Evolutionary conservation across 2,329 filamentous ascomycete genomes (phyloP).

Genomic region (Ophiostoma sp.): DNA sequence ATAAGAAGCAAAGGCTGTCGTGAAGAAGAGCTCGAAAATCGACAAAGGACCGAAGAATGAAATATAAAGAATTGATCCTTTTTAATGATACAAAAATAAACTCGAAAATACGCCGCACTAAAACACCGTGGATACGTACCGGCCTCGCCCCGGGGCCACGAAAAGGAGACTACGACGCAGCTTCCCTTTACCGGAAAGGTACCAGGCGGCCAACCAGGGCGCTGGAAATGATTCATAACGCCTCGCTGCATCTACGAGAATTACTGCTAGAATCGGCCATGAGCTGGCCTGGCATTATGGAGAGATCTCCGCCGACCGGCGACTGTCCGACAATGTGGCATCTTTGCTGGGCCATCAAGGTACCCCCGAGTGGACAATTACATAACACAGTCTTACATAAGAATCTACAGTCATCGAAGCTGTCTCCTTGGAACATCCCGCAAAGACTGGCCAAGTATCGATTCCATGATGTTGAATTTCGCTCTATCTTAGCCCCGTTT

Average conservation of each 20-base stretch:
- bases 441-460: no score
- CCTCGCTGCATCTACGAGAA: neutral
- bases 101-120: neutral
- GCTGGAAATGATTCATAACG: neutral
- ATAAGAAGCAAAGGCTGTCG: neutral
- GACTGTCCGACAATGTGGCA: neutral
- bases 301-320: neutral
- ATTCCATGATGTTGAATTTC: neutral
- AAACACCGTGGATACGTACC: neutral
- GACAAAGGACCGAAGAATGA: neutral
- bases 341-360: neutral
- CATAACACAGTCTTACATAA: neutral
- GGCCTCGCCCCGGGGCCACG: conserved; percentile 9
- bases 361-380: neutral
- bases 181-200: conserved; percentile 13
- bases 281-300: neutral
- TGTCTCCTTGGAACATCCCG: no score
- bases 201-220: conserved; percentile 18
- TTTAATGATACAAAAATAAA: neutral
- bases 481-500: neutral
- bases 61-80: neutral
- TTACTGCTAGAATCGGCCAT: neutral
- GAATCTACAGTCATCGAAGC: no score
- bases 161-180: conserved; percentile 2
- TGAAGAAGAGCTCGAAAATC: neutral